phyloP scores from a whole-genome alignment of 352 stramenopile genomes.

The Globisporangium nagaii region DNA sequence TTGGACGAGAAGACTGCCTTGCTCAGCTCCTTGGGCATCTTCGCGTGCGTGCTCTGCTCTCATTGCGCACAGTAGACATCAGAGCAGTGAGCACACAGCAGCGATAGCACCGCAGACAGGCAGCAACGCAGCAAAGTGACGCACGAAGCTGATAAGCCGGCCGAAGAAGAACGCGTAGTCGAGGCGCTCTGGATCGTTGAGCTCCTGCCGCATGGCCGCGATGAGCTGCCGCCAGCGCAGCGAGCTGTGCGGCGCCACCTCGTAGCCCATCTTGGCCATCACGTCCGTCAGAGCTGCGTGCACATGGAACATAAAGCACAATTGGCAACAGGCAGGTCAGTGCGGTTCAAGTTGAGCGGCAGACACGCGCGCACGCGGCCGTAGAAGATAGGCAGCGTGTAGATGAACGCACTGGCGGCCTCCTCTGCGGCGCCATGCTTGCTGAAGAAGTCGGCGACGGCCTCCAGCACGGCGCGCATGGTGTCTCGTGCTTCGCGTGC shows the following conservation, averaged over 20 bases:
- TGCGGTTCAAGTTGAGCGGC: not conserved
- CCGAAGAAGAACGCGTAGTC: slow-evolving; percentile 68
- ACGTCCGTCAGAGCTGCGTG: slow-evolving; percentile 35
- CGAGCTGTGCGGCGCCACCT: slow-evolving; percentile 36
- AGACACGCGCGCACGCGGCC: not conserved
- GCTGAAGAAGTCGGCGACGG: slow-evolving; percentile 49
- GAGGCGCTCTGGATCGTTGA: slow-evolving; percentile 17
- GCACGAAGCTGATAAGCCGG: slow-evolving; percentile 26
- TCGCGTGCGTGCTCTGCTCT: slow-evolving; percentile 17
- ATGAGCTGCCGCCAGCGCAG: slow-evolving; percentile 50
- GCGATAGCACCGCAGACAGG: too few relatives aligned
- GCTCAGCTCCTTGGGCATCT: slow-evolving; percentile 25
- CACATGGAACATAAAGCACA: too few relatives aligned
- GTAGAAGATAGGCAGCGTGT: not conserved
- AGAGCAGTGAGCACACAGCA: not conserved
- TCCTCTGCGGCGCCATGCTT: slow-evolving; percentile 37
- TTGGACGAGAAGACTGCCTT: slow-evolving; percentile 46
- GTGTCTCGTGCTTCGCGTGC: not conserved
- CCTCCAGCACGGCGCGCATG: slow-evolving; percentile 37
- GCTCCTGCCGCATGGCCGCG: slow-evolving; percentile 38
- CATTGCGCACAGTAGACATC: not conserved
- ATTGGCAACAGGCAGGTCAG: too few relatives aligned
- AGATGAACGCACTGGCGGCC: slow-evolving; percentile 21
- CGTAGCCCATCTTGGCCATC: slow-evolving; percentile 36
- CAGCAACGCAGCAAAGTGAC: not conserved